Evolutionary conservation across 2,329 filamentous ascomycete genomes (phyloP).

Genomic region (Penicillium griseofulvum): DNA sequence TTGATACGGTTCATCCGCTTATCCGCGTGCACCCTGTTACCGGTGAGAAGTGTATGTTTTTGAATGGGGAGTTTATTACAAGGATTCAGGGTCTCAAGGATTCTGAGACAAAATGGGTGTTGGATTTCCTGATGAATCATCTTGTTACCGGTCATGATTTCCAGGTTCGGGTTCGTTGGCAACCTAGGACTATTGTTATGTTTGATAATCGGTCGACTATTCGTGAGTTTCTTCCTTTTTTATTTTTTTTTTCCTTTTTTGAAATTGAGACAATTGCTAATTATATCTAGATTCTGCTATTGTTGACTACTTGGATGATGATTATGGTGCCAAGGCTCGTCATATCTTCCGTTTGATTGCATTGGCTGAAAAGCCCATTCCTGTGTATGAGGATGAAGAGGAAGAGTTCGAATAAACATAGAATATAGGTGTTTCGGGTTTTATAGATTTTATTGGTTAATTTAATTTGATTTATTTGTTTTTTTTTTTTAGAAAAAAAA

Average conservation of each 20-base stretch:
- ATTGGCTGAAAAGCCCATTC: conserved; percentile 51
- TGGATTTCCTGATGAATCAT: conserved; percentile 51
- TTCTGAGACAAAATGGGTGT: conserved; percentile 44
- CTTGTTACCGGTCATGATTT: conserved; percentile 49
- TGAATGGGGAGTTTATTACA: conserved; percentile 51
- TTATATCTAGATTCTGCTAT: conserved; percentile 47
- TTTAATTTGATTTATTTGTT: neutral
- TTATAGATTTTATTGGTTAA: conserved; percentile 3
- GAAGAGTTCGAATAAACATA: conserved; percentile 14
- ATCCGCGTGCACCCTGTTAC: conserved; percentile 51
- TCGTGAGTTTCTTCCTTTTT: conserved; percentile 35
- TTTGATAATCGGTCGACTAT: conserved; percentile 51
- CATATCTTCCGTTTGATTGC: conserved; percentile 53
- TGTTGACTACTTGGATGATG: conserved; percentile 50
- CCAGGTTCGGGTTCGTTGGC: conserved; percentile 49
- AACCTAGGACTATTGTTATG: conserved; percentile 51
- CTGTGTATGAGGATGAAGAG: conserved; percentile 36
- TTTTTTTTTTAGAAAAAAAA: neutral
- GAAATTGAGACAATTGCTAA: conserved; percentile 9
- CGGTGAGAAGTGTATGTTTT: conserved; percentile 48
- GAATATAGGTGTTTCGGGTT: conserved; percentile 19
- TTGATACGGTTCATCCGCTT: conserved; percentile 47
- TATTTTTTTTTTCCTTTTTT: neutral
- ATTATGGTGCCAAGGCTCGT: conserved; percentile 46
- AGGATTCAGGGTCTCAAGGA: conserved; percentile 50